These are phyloP conservation scores for Starmerella stellata DNA, from an alignment of 805 yeast genomes.

Conservation along the genomic window DNA sequence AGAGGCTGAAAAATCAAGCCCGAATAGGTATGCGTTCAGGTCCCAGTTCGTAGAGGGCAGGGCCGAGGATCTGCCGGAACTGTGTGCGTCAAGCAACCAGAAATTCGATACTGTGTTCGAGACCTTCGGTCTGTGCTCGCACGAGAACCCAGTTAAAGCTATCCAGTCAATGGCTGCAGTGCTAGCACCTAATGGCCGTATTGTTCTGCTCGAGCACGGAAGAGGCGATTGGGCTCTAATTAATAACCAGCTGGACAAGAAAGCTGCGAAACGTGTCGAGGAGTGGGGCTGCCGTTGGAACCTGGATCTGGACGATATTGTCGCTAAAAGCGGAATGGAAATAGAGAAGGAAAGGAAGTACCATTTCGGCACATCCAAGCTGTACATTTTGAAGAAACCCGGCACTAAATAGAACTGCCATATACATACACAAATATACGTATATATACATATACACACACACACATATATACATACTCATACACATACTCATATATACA, in stretches of 20 bases:
- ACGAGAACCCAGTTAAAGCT: slow-evolving; percentile 76
- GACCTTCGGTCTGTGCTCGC: slow-evolving; percentile 91
- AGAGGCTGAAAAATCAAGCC: slow-evolving; percentile 18
- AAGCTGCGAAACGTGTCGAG: slow-evolving; percentile 66
- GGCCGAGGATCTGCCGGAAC: slow-evolving; percentile 58
- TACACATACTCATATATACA: too few species aligned
- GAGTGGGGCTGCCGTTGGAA: slow-evolving; percentile 98
- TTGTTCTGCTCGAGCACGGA: slow-evolving; percentile 82
- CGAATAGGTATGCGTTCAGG: too few species aligned
- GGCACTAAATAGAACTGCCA: too few species aligned
- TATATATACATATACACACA: too few species aligned
- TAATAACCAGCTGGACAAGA: slow-evolving; percentile 60
- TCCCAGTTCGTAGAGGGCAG: slow-evolving; percentile 81
- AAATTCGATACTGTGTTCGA: slow-evolving; percentile 84
- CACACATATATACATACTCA: too few species aligned
- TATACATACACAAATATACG: too few species aligned
- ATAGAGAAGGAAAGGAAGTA: slow-evolving; percentile 61
- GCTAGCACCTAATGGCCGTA: slow-evolving; percentile 77
- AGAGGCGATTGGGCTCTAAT: slow-evolving; percentile 63
- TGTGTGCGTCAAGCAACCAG: slow-evolving; percentile 29
- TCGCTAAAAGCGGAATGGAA: slow-evolving; percentile 68
- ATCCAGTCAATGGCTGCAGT: slow-evolving; percentile 52
- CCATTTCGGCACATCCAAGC: slow-evolving; percentile 76
- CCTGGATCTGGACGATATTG: slow-evolving; percentile 72
- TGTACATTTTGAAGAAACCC: slow-evolving; percentile 22